Conservation (phyloP, 202 grass and related monocot species). For the Dendrocalamus latiflorus region DNA sequence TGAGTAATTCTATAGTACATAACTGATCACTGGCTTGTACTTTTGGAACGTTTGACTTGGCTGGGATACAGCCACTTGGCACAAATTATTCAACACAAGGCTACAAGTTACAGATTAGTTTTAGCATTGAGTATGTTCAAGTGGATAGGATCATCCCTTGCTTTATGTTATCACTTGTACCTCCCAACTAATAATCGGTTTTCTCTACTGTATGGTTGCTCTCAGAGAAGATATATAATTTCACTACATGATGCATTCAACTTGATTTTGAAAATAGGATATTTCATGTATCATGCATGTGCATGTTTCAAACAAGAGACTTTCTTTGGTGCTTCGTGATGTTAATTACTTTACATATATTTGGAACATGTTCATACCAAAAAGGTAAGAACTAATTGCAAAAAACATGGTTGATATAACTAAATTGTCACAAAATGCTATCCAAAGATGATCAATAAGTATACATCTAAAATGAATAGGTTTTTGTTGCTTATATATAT, state of each 20-base stretch:
- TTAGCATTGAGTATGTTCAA: conserved; percentile 14
- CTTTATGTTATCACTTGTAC: conserved; percentile 20
- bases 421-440: neutral
- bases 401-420: neutral
- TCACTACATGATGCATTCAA: neutral
- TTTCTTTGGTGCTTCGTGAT: neutral
- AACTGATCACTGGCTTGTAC: neutral
- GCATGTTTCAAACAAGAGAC: neutral
- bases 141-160: conserved; percentile 21
- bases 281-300: neutral
- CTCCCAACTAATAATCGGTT: neutral
- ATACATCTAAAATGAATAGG: too few species aligned
- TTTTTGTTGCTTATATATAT: too few species aligned
- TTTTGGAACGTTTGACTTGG: neutral
- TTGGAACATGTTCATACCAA: neutral
- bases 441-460: too few species aligned
- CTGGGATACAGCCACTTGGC: neutral
- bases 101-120: conserved; percentile 2
- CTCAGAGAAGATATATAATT: neutral
- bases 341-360: neutral
- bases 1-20: conserved; percentile 15
- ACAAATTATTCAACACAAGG: neutral
- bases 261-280: neutral
- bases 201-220: neutral
- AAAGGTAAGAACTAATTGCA: neutral